These are phyloP conservation scores for Hamigera avellanea DNA, from an alignment of 495 filamentous ascomycete genomes.

Conservation along the genomic window DNA sequence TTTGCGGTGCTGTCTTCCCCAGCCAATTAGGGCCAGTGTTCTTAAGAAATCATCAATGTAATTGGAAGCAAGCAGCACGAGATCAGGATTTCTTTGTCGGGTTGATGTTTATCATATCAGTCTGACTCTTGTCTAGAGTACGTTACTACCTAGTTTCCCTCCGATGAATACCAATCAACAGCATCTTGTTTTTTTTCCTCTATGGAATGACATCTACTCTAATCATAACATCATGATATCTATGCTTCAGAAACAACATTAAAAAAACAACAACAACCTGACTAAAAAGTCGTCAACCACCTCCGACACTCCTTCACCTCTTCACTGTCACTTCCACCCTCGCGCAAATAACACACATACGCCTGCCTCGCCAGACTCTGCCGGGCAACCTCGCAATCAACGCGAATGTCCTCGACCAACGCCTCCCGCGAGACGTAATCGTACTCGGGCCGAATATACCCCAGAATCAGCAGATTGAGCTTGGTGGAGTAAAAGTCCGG, in stretches of 20 bases:
- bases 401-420: constrained; percentile 74
- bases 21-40: too few species aligned
- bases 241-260: constrained; percentile 12
- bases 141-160: too few species aligned
- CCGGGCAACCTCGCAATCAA: constrained; percentile 76
- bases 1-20: too few species aligned
- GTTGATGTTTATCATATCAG: too few species aligned
- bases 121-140: too few species aligned
- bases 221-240: constrained; percentile 10
- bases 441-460: constrained; percentile 79
- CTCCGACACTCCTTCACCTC: constrained; percentile 16
- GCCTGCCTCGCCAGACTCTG: constrained; percentile 56
- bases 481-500: constrained; percentile 74
- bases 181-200: too few species aligned
- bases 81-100: too few species aligned
- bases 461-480: constrained; percentile 69
- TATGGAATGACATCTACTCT: too few species aligned
- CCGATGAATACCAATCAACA: too few species aligned
- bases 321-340: constrained; percentile 6
- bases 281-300: constrained; percentile 24
- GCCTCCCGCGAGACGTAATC: constrained; percentile 79
- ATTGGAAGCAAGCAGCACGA: too few species aligned
- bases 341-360: constrained; percentile 46
- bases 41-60: too few species aligned
- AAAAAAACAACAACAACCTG: constrained; percentile 12